These are phyloP conservation scores for Marasmius fiardii DNA, from an alignment of 1,284 basidiomycete genomes.

Conservation along the genomic window DNA sequence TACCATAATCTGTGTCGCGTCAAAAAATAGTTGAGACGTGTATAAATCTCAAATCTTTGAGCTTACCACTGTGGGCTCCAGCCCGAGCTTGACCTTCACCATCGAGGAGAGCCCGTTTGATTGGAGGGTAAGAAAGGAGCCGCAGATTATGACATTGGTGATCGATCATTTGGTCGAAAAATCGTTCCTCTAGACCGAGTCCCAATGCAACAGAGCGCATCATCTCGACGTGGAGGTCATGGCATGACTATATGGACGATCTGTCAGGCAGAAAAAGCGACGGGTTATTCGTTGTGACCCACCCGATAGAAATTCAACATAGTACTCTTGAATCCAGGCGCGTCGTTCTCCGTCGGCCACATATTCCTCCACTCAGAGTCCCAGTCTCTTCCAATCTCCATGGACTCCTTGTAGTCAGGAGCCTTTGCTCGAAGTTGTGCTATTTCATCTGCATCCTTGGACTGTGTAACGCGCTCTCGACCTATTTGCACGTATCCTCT, in stretches of 20 bases:
- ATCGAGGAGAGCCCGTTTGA: conserved; percentile 54
- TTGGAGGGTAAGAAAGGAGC: conserved; percentile 72
- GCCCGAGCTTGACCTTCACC: conserved; percentile 73
- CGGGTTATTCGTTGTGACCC: conserved; percentile 10
- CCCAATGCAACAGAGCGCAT: conserved; percentile 84
- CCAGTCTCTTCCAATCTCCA: conserved; percentile 85
- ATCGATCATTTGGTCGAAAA: conserved; percentile 72
- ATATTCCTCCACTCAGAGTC: conserved; percentile 72
- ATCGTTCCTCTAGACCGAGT: conserved; percentile 65
- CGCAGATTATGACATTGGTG: conserved; percentile 78
- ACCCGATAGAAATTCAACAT: conserved; percentile 76
- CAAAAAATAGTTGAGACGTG: not conserved
- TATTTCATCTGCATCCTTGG: conserved; percentile 70
- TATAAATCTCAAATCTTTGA: not conserved
- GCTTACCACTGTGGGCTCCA: conserved; percentile 70
- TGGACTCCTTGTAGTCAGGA: conserved; percentile 79
- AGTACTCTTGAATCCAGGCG: conserved; percentile 63
- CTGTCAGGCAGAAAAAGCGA: not conserved
- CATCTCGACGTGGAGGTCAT: conserved; percentile 68
- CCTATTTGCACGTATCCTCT: conserved; percentile 80
- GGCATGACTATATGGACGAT: conserved; percentile 51
- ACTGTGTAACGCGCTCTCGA: conserved; percentile 78
- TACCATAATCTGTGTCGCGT: conserved; percentile 65
- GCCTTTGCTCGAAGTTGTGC: conserved; percentile 65
- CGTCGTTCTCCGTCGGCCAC: conserved; percentile 69